Evolutionary conservation across 768 basidiomycete species (phyloP).

Genomic region (Hemileccinum rubropunctum): DNA sequence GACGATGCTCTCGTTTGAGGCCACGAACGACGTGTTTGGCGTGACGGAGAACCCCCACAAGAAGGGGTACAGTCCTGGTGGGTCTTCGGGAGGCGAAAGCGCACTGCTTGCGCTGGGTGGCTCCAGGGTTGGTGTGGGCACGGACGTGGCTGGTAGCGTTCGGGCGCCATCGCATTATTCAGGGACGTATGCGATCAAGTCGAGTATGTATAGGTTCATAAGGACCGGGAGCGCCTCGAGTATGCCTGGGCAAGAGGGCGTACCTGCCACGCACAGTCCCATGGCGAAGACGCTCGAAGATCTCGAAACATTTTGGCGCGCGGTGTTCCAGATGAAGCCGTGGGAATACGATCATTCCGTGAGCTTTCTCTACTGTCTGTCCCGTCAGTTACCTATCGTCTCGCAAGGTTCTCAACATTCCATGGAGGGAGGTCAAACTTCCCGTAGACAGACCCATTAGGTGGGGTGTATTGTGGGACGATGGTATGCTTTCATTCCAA

Average conservation of each 20-base stretch:
- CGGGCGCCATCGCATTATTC: conserved; percentile 66
- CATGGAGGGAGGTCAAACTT: conserved; percentile 38
- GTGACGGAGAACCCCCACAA: conserved; percentile 61
- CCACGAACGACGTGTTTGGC: conserved; percentile 57
- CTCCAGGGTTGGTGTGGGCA: conserved; percentile 60
- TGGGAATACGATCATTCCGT: conserved; percentile 64
- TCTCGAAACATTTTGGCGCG: conserved; percentile 63
- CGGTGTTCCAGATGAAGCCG: conserved; percentile 56
- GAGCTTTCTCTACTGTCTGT: neutral
- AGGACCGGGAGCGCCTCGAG: conserved; percentile 45
- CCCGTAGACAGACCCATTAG: conserved; percentile 49
- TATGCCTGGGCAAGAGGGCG: conserved; percentile 54
- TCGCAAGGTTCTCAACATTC: conserved; percentile 33
- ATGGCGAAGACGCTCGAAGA: conserved; percentile 63
- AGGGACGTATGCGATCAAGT: conserved; percentile 59
- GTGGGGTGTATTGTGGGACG: conserved; percentile 65
- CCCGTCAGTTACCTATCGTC: neutral
- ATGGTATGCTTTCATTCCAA: conserved; percentile 37
- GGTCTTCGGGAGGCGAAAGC: conserved; percentile 67
- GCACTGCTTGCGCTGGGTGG: conserved; percentile 62
- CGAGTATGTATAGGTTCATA: conserved; percentile 57
- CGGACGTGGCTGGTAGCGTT: conserved; percentile 69
- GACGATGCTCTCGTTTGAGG: conserved; percentile 59
- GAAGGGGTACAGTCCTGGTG: conserved; percentile 52
- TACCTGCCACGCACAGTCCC: conserved; percentile 54